phyloP scores from a whole-genome alignment of 768 basidiomycete species.

The Russula olivacea region DNA sequence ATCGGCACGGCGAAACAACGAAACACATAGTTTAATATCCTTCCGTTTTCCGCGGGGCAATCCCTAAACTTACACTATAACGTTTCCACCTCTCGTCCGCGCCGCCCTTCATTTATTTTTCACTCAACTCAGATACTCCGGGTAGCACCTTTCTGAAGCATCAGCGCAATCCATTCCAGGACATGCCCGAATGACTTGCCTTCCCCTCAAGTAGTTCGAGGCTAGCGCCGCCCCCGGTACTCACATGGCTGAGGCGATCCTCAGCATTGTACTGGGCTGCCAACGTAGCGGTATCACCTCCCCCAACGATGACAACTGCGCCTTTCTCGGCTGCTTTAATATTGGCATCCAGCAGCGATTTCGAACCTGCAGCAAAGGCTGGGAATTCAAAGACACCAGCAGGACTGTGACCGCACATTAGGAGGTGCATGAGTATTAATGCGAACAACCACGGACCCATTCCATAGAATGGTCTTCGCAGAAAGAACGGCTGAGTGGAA shows the following conservation, averaged over 20 bases:
- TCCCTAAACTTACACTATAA: conserved; percentile 8
- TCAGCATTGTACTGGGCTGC: conserved; percentile 83
- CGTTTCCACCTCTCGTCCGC: conserved; percentile 1
- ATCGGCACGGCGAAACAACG: neutral
- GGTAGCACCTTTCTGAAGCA: conserved; percentile 59
- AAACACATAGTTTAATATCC: neutral
- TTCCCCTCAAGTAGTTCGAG: conserved; percentile 98
- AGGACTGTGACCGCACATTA: conserved; percentile 49
- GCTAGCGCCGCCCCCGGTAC: conserved; percentile 90
- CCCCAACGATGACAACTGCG: conserved; percentile 90
- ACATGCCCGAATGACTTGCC: conserved; percentile 41
- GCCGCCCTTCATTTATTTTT: conserved; percentile 59
- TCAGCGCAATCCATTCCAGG: conserved; percentile 22
- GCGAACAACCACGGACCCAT: conserved; percentile 52
- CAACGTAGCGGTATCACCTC: conserved; percentile 94
- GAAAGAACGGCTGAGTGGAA: conserved; percentile 77
- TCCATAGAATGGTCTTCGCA: conserved; percentile 96
- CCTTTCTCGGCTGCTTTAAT: conserved; percentile 84
- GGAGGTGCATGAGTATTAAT: neutral
- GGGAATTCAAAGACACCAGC: conserved; percentile 98
- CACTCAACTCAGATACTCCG: conserved; percentile 86
- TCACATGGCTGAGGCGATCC: conserved; percentile 90
- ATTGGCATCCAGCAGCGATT: conserved; percentile 74
- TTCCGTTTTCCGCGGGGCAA: neutral
- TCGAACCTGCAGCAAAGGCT: conserved; percentile 81